Base-by-base conservation (phyloP, 345 rosid species). In the Linum lewisii region DNA sequence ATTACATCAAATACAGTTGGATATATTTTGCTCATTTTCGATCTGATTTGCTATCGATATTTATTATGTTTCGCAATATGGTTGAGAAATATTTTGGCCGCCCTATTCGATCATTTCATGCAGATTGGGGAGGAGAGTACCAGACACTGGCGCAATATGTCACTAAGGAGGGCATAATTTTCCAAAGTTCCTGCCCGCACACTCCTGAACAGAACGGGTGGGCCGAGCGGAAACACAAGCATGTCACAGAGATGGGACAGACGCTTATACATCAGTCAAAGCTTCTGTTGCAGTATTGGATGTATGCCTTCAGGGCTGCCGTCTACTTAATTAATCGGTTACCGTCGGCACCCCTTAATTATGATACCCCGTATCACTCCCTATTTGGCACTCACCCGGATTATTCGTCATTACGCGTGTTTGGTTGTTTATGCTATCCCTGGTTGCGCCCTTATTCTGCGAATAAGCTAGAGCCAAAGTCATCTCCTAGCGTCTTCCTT, bases 391-490 rank as follows among this genome's bases (percentile, higher is more conserved):
- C 20, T 5, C 1, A 37, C 54, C 61, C 54, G 0, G 0, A 55
- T 38, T 25, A 63, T 38, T 18, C 36, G 5, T n/a, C 6, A 37
- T 38, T 63, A 16, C 25, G 34, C 14, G n/a, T 14, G 0, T 62
- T 62, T 21, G 15, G 58, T 62, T 62, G 58, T 51, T 2, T 0
- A n/a, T n/a, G n/a, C n/a, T n/a, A n/a, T n/a, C n/a, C n/a, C n/a
- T n/a, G n/a, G n/a, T n/a, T n/a, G n/a, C 36, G 3, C 36, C 26
- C 32, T 15, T 34, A 51, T 53, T 16, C 34, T 20, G 29, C 20
- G 5, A 52, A 63, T 19, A 63, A 63, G 15, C 1, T 63, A 5
- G 15, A 2, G 4, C 51, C 24, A 0, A 1, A 2, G 1, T 23
- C 2, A 2, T 24, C 54, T 29, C 58, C 51, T 26, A 51, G 59